Percentiles rank a stretch among this genome's conserved stretches.
Evolutionary conservation across 345 rosid species (phyloP).

Genomic region (Sisymbrium irio): DNA sequence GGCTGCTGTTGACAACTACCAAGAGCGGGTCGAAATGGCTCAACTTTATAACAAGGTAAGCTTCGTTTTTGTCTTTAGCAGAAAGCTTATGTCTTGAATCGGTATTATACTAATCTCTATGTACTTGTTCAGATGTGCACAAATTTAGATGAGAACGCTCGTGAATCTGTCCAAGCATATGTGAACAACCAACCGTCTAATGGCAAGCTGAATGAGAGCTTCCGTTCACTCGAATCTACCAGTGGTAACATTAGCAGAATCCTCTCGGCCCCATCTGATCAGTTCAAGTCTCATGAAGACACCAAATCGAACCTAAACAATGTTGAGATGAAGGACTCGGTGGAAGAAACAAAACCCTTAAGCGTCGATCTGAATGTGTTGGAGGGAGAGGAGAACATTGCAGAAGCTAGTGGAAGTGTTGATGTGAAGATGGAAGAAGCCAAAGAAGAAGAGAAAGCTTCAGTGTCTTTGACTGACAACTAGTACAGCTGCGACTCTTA

Average conservation of each 20-base stretch:
- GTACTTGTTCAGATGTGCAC: slow-evolving; percentile 58
- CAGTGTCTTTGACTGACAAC: slow-evolving; percentile 14
- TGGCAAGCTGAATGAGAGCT: slow-evolving; percentile 49
- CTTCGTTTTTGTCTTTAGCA: neutral
- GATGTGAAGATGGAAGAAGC: slow-evolving; percentile 37
- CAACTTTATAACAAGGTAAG: slow-evolving; percentile 61
- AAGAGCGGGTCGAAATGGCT: slow-evolving; percentile 53
- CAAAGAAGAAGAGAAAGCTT: slow-evolving; percentile 19
- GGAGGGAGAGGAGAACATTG: slow-evolving; percentile 30
- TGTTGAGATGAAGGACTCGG: slow-evolving; percentile 29
- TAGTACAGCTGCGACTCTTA: too few relatives aligned
- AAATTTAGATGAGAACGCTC: slow-evolving; percentile 48
- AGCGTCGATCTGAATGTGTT: slow-evolving; percentile 33
- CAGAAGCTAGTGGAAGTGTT: slow-evolving; percentile 28
- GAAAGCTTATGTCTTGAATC: slow-evolving; percentile 12
- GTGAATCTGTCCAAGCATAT: slow-evolving; percentile 44
- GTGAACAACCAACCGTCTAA: slow-evolving; percentile 35
- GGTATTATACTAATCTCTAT: neutral
- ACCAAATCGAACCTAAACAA: slow-evolving; percentile 23
- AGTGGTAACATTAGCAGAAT: slow-evolving; percentile 42
- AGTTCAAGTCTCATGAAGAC: slow-evolving; percentile 27
- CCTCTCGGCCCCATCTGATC: slow-evolving; percentile 41
- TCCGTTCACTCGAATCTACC: slow-evolving; percentile 48
- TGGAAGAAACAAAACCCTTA: slow-evolving; percentile 28
- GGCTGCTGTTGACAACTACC: slow-evolving; percentile 55